phyloP scores from a whole-genome alignment of 2,329 filamentous ascomycete genomes.

The Microdochium paspali region DNA sequence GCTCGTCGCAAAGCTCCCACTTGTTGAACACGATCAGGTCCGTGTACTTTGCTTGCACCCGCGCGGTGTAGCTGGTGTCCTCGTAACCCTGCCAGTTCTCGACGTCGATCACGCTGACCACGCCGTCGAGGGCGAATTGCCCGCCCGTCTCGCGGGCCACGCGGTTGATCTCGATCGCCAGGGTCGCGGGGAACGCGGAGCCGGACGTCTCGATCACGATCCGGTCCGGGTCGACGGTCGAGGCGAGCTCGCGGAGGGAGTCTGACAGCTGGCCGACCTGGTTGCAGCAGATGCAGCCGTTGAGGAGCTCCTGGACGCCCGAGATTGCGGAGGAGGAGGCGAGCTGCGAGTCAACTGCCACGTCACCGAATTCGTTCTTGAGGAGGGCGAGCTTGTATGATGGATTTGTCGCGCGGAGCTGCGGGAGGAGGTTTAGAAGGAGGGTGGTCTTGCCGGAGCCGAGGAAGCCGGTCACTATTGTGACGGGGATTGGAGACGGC shows the following conservation, averaged over 20 bases:
- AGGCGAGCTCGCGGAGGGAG: slow-evolving; percentile 66
- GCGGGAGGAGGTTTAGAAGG: slow-evolving; percentile 86
- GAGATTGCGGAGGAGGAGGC: slow-evolving; percentile 75
- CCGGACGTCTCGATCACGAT: slow-evolving; percentile 93
- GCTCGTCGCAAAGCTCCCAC: slow-evolving; percentile 70
- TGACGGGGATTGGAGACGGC: slow-evolving; percentile 68
- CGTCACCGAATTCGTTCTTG: slow-evolving; percentile 96
- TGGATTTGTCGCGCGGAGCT: slow-evolving; percentile 65
- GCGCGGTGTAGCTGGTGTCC: slow-evolving; percentile 81
- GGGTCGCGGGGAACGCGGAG: slow-evolving; percentile 76
- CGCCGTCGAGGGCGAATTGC: slow-evolving; percentile 70
- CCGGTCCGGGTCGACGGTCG: slow-evolving; percentile 55
- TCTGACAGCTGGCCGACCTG: slow-evolving; percentile 83
- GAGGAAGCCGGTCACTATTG: slow-evolving; percentile 91
- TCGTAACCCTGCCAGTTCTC: slow-evolving; percentile 95
- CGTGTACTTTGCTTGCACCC: slow-evolving; percentile 80
- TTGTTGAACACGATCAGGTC: slow-evolving; percentile 91
- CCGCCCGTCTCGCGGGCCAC: slow-evolving; percentile 58
- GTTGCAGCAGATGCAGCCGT: slow-evolving; percentile 98
- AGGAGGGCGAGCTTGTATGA: slow-evolving; percentile 83
- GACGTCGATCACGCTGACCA: slow-evolving; percentile 83
- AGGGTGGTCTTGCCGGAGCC: slow-evolving; percentile 95
- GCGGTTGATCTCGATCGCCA: slow-evolving; percentile 84
- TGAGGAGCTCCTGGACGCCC: slow-evolving; percentile 85
- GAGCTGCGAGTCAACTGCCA: slow-evolving; percentile 88